Evolutionary conservation across 495 filamentous ascomycete species (phyloP).

Genomic region (Clavariopsis aquatica): DNA sequence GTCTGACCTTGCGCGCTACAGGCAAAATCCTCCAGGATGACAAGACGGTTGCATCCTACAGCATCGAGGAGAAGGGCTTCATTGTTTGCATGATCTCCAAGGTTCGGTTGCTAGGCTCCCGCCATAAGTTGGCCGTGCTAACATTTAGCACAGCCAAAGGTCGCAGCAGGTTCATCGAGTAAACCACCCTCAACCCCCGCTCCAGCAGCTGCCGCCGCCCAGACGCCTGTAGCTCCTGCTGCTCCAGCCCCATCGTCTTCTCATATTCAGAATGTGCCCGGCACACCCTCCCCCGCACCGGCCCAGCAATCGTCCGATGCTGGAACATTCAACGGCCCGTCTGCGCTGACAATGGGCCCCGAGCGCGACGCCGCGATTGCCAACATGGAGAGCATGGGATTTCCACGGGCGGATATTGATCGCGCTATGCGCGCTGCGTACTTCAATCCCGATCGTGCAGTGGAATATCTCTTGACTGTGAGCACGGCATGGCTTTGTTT

Average conservation of each 20-base stretch:
- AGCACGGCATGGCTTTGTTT: constrained; percentile 47
- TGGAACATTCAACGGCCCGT: constrained; percentile 70
- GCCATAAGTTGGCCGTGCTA: constrained; percentile 7
- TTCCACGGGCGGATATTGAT: constrained; percentile 80
- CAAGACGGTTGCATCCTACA: constrained; percentile 91
- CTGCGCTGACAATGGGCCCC: constrained; percentile 77
- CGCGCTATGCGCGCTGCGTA: constrained; percentile 93
- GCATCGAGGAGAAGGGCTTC: constrained; percentile 98
- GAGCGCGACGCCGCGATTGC: constrained; percentile 81
- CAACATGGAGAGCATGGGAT: constrained; percentile 98
- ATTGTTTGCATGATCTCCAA: constrained; percentile 96
- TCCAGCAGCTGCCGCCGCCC: constrained; percentile 60
- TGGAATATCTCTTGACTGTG: constrained; percentile 90
- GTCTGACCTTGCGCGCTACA: constrained; percentile 45
- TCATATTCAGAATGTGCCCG: constrained; percentile 58
- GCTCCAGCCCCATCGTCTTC: constrained; percentile 63
- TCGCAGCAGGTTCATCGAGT: constrained; percentile 59
- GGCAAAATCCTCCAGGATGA: constrained; percentile 98
- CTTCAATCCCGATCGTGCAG: constrained; percentile 94
- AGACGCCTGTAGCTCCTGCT: constrained; percentile 70
- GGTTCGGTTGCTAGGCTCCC: constrained; percentile 54
- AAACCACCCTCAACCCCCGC: constrained; percentile 63
- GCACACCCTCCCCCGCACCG: constrained; percentile 71
- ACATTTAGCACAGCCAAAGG: constrained; percentile 58
- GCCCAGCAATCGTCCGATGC: constrained; percentile 49